phyloP scores from a whole-genome alignment of 495 filamentous ascomycete species.

The Neurospora sp. region DNA sequence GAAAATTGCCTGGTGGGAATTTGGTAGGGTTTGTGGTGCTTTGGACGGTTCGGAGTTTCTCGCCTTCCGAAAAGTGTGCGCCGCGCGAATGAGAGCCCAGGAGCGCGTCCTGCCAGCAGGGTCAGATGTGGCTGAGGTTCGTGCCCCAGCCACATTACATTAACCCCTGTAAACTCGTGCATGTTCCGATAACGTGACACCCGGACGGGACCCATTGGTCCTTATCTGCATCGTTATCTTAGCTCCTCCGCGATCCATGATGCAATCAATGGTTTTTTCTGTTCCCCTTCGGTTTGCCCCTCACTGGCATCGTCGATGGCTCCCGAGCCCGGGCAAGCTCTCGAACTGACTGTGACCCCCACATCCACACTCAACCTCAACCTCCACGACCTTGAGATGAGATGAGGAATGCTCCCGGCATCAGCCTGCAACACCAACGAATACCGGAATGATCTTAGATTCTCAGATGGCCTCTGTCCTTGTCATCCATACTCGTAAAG shows the following conservation, averaged over 20 bases:
- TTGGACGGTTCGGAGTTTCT: conserved; percentile 21
- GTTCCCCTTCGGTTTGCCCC: background rate
- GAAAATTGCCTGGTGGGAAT: conserved; percentile 26
- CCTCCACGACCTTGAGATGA: background rate
- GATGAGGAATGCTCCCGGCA: background rate
- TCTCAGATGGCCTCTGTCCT: background rate
- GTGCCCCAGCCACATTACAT: background rate
- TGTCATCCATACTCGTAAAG: background rate
- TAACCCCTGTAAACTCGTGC: background rate
- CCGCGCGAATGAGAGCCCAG: background rate
- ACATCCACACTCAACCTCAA: background rate
- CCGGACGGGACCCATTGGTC: background rate
- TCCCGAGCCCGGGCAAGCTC: background rate
- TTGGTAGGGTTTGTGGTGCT: conserved; percentile 19
- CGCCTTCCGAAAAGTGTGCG: background rate
- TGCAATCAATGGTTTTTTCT: background rate
- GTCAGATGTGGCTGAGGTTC: background rate
- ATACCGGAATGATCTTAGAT: background rate
- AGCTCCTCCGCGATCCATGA: background rate
- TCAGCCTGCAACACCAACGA: background rate
- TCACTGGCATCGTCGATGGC: background rate
- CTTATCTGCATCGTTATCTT: background rate
- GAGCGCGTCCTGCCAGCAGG: background rate
- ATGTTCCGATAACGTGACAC: background rate
- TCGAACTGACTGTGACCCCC: background rate